Percentiles rank a stretch among this genome's conserved stretches.
phyloP scores from a whole-genome alignment of 352 stramenopile genomes.

The Aphanomyces euteiches region DNA sequence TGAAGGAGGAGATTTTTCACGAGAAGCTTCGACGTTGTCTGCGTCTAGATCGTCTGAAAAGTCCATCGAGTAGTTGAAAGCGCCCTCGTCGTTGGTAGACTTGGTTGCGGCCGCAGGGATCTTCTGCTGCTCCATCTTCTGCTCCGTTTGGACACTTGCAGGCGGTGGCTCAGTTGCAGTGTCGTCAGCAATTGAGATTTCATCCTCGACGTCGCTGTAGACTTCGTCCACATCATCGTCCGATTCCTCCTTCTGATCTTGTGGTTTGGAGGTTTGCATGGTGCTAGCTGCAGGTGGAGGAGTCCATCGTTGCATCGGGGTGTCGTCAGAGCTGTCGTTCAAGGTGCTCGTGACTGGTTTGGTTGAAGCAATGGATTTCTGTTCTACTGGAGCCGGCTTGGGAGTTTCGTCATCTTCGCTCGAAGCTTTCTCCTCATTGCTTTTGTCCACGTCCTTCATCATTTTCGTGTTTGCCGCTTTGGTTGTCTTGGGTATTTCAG shows the following conservation, averaged over 20 bases:
- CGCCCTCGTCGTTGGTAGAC: conserved; percentile 33
- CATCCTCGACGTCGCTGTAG: conserved; percentile 39
- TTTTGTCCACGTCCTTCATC: conserved; percentile 16
- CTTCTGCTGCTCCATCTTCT: not conserved
- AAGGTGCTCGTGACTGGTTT: not conserved
- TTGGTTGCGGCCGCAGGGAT: conserved; percentile 1
- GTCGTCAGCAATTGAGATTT: conserved; percentile 12
- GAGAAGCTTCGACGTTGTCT: not conserved
- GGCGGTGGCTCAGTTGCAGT: not conserved
- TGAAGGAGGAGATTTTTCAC: not conserved
- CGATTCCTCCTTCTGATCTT: not conserved
- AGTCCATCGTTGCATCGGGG: not conserved
- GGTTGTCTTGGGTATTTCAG: not conserved
- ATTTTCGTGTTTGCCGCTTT: not conserved
- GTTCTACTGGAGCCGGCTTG: not conserved
- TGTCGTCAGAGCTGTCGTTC: not conserved
- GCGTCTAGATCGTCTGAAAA: conserved; percentile 49
- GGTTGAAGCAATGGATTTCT: no score
- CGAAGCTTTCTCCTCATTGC: not conserved
- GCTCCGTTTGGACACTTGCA: no score
- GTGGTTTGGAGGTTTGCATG: no score
- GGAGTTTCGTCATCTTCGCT: no score
- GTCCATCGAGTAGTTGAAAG: conserved; percentile 71
- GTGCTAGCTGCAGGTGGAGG: no score
- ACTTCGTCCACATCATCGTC: conserved; percentile 3